Percentiles rank a stretch among this genome's conserved stretches.
Evolutionary conservation across 2,329 filamentous ascomycete species (phyloP).

Genomic region (Mycogone perniciosa): DNA sequence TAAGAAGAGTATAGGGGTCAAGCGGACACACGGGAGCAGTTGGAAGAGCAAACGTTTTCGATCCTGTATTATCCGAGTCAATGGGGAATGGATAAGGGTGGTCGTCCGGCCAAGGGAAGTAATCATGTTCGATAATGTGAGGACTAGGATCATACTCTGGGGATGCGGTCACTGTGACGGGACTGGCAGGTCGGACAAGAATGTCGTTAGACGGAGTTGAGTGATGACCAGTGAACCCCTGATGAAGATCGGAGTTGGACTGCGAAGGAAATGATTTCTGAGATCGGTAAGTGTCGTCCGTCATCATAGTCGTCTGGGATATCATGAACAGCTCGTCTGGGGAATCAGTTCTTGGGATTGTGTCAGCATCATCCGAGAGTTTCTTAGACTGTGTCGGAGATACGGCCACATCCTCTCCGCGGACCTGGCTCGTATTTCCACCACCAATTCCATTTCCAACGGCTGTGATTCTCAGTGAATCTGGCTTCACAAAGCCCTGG

Average conservation of each 20-base stretch:
- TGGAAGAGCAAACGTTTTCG: conserved; percentile 6
- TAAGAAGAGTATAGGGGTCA: conserved; percentile 49
- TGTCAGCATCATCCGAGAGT: background rate
- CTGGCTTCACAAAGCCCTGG: conserved; percentile 22
- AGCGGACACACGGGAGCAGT: conserved; percentile 34
- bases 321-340: conserved; percentile 38
- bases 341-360: conserved; percentile 21
- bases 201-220: conserved; percentile 15
- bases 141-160: conserved; percentile 34
- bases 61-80: conserved; percentile 8
- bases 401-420: conserved; percentile 35
- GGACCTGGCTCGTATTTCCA: conserved; percentile 42
- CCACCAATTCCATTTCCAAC: conserved; percentile 25
- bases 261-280: conserved; percentile 27
- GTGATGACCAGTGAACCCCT: conserved; percentile 5
- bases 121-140: conserved; percentile 50
- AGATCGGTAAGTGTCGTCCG: conserved; percentile 28
- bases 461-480: conserved; percentile 21
- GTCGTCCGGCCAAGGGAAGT: conserved; percentile 52
- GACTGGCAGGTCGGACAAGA: conserved; percentile 19
- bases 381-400: conserved; percentile 5
- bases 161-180: conserved; percentile 20
- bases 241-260: conserved; percentile 20
- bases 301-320: conserved; percentile 39
- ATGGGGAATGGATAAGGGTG: conserved; percentile 47